Percentiles rank a stretch among this genome's conserved stretches.
These are phyloP conservation scores for Actinomucor elegans DNA, from an alignment of 371 early-diverging fungal species.

Conservation along the genomic window DNA sequence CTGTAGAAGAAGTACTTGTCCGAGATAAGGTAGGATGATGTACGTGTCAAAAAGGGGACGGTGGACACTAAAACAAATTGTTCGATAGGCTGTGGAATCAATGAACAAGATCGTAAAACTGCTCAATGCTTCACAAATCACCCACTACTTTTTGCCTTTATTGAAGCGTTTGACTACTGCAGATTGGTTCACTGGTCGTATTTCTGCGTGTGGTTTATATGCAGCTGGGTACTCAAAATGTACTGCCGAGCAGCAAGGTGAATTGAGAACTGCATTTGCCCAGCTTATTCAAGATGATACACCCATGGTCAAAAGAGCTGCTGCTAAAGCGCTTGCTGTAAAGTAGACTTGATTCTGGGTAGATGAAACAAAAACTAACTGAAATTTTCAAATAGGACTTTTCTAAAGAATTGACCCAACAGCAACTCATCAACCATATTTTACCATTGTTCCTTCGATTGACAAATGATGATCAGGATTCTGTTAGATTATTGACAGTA, in stretches of 20 bases:
- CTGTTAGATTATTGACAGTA: conserved; percentile 93
- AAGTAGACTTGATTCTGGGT: conserved; percentile 13
- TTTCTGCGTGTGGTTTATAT: conserved; percentile 92
- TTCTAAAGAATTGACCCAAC: conserved; percentile 57
- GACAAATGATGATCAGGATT: conserved; percentile 92
- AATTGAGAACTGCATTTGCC: conserved; percentile 76
- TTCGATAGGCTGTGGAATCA: conserved; percentile 88
- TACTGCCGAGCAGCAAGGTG: conserved; percentile 74
- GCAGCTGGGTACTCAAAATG: conserved; percentile 78
- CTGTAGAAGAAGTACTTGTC: conserved; percentile 96
- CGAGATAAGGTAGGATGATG: conserved; percentile 79
- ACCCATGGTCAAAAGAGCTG: conserved; percentile 97
- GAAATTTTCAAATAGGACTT: conserved; percentile 4
- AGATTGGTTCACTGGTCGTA: conserved; percentile 97
- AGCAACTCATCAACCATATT: conserved; percentile 67
- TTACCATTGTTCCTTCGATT: conserved; percentile 77
- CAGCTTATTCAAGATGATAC: conserved; percentile 95
- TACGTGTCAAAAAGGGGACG: not conserved
- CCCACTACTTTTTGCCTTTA: conserved; percentile 86
- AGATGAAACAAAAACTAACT: not conserved
- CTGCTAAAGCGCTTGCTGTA: conserved; percentile 87
- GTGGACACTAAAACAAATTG: no score
- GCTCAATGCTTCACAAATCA: conserved; percentile 77
- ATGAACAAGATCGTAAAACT: conserved; percentile 76
- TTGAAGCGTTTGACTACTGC: conserved; percentile 89